Base-by-base conservation (phyloP, 1,139 yeast genomes). In the Yamadazyma friedrichii region DNA sequence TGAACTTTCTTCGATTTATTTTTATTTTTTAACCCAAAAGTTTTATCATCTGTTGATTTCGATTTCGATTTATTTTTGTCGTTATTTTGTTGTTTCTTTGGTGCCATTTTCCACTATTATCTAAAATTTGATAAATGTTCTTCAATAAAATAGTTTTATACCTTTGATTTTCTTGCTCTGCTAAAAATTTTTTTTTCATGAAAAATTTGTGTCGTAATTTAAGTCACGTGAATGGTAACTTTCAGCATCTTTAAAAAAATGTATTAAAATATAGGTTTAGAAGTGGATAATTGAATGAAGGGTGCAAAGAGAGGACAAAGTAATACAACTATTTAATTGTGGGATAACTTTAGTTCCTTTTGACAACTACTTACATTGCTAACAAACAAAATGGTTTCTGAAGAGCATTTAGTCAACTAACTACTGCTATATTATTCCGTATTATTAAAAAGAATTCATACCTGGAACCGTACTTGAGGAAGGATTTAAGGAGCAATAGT, bases 1-100 rank as follows among this genome's bases (percentile, higher is more conserved):
- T 94, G 98, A 33, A 94, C 98, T 59, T 83, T 93, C 56, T 93
- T 79, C 36, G 98, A 89, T 58, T 88, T 86, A 66, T 88, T 88
- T 67, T 94, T 94, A 65, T 89, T 89, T 61, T 89, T 93, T 73
- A 93, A 73, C 45, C 98, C 98, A 59, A 93, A 93, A 2, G 97
- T 86, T 67, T 88, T 89, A 65, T 93, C 98, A 38, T 86, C 93
- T 49, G 84, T 84, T 32, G 80, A 64, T 65, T 82, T 80, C 51
- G 69, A 73, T 57, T 78, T 78, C 47, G 80, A 80, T 70, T 87
- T 87, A 55, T 69, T 75, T 66, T 64, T 76, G 54, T 72, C 82
- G 75, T 78, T 42, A 73, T 76, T 84, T 49, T 75, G 9, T 25
- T 80, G 76, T 66, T 83, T 84, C 67, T 85, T 85, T 64, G 84